Base-by-base conservation (phyloP, 148 eudicot species). In the Silene latifolia region DNA sequence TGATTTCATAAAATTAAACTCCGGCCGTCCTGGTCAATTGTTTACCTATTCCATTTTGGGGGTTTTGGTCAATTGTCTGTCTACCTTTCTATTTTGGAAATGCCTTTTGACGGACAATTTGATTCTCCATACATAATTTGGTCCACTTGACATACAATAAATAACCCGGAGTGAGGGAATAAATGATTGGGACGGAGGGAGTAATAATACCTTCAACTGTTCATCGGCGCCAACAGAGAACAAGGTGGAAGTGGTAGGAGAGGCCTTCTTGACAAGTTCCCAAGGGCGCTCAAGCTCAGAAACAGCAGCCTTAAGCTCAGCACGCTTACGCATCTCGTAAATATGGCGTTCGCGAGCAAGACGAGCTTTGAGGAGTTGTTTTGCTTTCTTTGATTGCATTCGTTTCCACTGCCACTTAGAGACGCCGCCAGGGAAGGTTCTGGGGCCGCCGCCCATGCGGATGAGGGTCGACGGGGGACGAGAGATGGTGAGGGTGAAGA, bases 321-420 rank as follows among this genome's bases (percentile, higher is more conserved):
- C 97, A 29, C 98, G 69, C 69, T 93, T 93, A 12, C 96, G 80
- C 98, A 93, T 93, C 77, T 93, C 98, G 79, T 93, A 93, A 17
- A 93, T 91, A 53, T 88, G 91, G 7, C 96, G 87, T 60, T 93
- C 98, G 4, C 98, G 86, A 3, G 87, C 76, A 8, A 93, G 83
- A 1, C 98, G 88, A 19, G 98, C 98, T 46, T 87, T 88, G 29
- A 93, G 88, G 10, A 93, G 89, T 76, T 90, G 96, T 51, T 89
- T 89, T 32, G 96, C 67, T 46, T 93, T 93, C 53, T 88, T 91
- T 11, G 83, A 80, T 68, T 91, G 98, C 98, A 93, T 93, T 0
- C 96, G 81, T 75, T 93, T 93, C 98, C 98, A 93, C 77, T 93
- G 88, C 98, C 98, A 93, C 77, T 93, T 93, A 8, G 93, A 86